Percentiles rank a stretch among this genome's conserved stretches.
These are phyloP conservation scores for Elasticomyces elasticus DNA, from an alignment of 495 filamentous ascomycete species.

Conservation along the genomic window DNA sequence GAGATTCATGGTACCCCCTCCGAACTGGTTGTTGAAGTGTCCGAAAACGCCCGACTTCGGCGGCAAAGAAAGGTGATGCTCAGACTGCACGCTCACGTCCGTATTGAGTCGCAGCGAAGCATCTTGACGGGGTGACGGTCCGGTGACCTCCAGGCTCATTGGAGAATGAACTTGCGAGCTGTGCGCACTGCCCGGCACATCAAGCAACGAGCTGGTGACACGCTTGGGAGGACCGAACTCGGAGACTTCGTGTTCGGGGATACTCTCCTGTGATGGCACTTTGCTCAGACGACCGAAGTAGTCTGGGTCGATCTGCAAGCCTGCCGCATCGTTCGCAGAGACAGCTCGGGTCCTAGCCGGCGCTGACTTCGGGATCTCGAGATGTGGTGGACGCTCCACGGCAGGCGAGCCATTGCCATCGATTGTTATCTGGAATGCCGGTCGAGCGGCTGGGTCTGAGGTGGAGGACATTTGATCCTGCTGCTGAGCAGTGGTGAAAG, in stretches of 20 bases:
- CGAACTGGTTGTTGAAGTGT: not conserved
- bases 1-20: not conserved
- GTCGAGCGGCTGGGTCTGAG: slow-evolving; percentile 37
- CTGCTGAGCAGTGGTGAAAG: slow-evolving; percentile 36
- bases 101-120: not conserved
- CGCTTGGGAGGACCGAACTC: not conserved
- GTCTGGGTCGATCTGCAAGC: slow-evolving; percentile 22
- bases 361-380: slow-evolving; percentile 29
- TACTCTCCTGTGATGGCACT: not conserved
- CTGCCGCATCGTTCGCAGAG: slow-evolving; percentile 51
- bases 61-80: not conserved
- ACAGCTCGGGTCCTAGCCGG: slow-evolving; percentile 43
- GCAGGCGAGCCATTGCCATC: slow-evolving; percentile 18
- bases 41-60: not conserved
- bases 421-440: slow-evolving; percentile 21
- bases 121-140: not conserved
- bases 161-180: slow-evolving; percentile 4
- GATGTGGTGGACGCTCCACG: slow-evolving; percentile 8
- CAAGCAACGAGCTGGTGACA: not conserved
- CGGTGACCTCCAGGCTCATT: slow-evolving; percentile 5
- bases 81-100: not conserved
- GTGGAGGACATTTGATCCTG: slow-evolving; percentile 42
- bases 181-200: not conserved
- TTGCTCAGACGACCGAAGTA: not conserved
- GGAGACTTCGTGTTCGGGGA: not conserved